phyloP scores from a whole-genome alignment of 2,329 filamentous ascomycete species.

The Penicillium sp. region DNA sequence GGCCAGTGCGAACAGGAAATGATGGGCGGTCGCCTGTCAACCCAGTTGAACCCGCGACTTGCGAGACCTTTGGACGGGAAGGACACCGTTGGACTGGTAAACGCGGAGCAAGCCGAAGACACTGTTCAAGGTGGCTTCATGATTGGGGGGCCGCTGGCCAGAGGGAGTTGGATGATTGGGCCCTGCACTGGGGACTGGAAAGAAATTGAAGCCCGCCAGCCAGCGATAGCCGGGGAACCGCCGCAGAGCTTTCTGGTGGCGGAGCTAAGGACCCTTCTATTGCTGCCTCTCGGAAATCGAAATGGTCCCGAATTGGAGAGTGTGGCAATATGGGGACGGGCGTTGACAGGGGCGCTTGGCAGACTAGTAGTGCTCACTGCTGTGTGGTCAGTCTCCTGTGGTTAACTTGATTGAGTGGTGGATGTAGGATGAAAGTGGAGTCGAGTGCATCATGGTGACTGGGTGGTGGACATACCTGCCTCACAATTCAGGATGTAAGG shows the following conservation, averaged over 20 bases:
- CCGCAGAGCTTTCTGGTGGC: not conserved
- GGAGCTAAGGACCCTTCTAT: not conserved
- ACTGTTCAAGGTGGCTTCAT: not conserved
- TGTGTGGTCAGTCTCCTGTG: not conserved
- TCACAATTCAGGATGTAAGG: not conserved
- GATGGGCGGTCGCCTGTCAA: not conserved
- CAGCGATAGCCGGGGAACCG: slow-evolving; percentile 1
- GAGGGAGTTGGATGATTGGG: not conserved
- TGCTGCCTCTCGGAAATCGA: not conserved
- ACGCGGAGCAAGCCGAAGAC: not conserved
- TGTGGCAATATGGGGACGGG: not conserved
- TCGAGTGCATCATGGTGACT: not conserved
- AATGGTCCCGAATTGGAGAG: not conserved
- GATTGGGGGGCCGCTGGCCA: not conserved
- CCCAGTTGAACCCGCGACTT: not conserved
- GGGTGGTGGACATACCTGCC: not conserved
- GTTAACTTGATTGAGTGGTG: not conserved
- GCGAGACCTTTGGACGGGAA: not conserved
- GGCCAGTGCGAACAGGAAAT: not conserved
- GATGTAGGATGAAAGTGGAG: not conserved
- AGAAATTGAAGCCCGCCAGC: not conserved
- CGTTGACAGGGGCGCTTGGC: not conserved
- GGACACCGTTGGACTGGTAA: not conserved
- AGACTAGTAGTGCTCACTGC: not conserved
- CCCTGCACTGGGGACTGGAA: not conserved